Percentiles rank a stretch among this genome's conserved stretches.
phyloP scores from a whole-genome alignment of 257 asterid genomes.

The Solanum appendiculatum region DNA sequence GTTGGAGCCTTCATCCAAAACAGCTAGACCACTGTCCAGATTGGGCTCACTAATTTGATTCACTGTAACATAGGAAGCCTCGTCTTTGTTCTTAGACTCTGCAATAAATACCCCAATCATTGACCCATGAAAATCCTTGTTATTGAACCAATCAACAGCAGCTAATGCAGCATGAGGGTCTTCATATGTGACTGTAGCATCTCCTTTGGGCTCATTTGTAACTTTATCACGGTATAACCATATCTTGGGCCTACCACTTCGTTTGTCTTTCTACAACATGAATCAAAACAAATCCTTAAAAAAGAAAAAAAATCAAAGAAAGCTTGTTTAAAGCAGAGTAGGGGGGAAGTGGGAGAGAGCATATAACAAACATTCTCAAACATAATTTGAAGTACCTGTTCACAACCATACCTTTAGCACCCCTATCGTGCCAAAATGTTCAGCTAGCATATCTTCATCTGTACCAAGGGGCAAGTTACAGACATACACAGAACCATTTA shows the following conservation, averaged over 20 bases:
- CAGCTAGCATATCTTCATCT: slow-evolving; percentile 88
- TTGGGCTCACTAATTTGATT: slow-evolving; percentile 29
- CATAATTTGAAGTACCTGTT: slow-evolving; percentile 4
- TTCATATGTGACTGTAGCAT: slow-evolving; percentile 96
- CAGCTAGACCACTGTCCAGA: slow-evolving; percentile 28
- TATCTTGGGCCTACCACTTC: slow-evolving; percentile 91
- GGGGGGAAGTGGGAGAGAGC: background rate
- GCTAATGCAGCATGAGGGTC: slow-evolving; percentile 99
- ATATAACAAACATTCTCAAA: background rate
- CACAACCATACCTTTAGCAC: slow-evolving; percentile 71
- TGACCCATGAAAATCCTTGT: slow-evolving; percentile 91
- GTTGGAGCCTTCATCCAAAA: slow-evolving; percentile 41
- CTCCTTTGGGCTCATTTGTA: slow-evolving; percentile 95
- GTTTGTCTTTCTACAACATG: slow-evolving; percentile 68
- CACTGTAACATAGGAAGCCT: slow-evolving; percentile 10
- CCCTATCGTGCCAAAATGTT: slow-evolving; percentile 91
- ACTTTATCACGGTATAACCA: slow-evolving; percentile 89
- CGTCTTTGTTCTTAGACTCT: slow-evolving; percentile 82
- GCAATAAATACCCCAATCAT: slow-evolving; percentile 81
- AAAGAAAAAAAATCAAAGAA: background rate
- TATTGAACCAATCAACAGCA: slow-evolving; percentile 96
- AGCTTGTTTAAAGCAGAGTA: background rate
- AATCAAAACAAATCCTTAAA: slow-evolving; percentile 6
- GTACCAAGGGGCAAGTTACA: slow-evolving; percentile 91
- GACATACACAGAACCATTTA: slow-evolving; percentile 78